Evolutionary conservation across 2,329 filamentous ascomycete species (phyloP), one percentile per base, ranked within the genome.

Genomic region (Myriosclerotinia duriaeana): DNA sequence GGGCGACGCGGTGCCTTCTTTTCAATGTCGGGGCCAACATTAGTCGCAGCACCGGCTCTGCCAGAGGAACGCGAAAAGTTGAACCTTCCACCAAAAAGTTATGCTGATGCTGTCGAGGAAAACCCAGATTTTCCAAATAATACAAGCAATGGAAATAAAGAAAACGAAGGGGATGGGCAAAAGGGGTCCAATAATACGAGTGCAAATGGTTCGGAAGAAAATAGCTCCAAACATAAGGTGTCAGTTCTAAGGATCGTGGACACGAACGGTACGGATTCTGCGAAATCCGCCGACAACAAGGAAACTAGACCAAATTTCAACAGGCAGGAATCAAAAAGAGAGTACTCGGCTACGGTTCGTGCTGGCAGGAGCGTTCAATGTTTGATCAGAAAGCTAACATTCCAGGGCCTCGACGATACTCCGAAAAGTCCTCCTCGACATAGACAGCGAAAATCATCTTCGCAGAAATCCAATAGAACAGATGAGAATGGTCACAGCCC

Each of bases 71-170:
- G 75, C 66, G 69, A 74, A 67, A 72, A 75, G 64, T 67, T 75
- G 38, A 65, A 76, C 53, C 72, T 78, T 11, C 72, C 75, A 50
- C 79, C 70, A 17, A 81, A 79, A 68, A 78, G 77, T 36, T 80
- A 79, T 66, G 78, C 76, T 55, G 76, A 77, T 69, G 78, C 73
- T 40, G 73, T 71, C 5, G 72, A 76, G 64, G 69, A 74, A 59
- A 67, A 67, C 22, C 54, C 69, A 56, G 46, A 22, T 22, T 66
- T 62, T 8, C 38, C 55, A n/a, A 46, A 58, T 9, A 63, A 69
- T 63, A 64, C 54, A 36, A 61, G 30, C 5, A 61, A 67, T 36
- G 63, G 61, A 17, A 55, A 30, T 12, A 66, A 65, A 46, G 64
- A 46, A 54, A 40, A 63, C 34, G 30, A 22, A 9, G 42, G 20